Percentiles rank a stretch among this genome's conserved stretches.
phyloP scores from a whole-genome alignment of 345 rosid species.

The Pugionium dolabratum region DNA sequence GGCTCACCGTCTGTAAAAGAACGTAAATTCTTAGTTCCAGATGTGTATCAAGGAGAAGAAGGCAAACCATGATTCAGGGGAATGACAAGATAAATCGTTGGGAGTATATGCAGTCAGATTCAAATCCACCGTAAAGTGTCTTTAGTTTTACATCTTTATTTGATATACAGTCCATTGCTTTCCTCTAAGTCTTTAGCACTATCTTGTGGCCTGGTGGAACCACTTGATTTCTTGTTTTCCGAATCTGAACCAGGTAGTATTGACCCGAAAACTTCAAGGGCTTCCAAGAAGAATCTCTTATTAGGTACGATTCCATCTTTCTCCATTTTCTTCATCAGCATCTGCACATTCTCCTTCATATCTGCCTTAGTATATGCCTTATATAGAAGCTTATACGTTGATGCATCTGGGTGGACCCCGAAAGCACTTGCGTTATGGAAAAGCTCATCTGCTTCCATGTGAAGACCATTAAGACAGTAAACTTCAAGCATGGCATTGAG shows the following conservation, averaged over 20 bases:
- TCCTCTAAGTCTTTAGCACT: conserved; percentile 11
- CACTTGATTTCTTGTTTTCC: conserved; percentile 24
- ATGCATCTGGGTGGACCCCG: conserved; percentile 54
- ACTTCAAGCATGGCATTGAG: conserved; percentile 82
- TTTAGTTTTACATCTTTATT: conserved; percentile 8
- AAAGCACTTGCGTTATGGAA: conserved; percentile 46
- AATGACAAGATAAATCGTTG: conserved; percentile 5
- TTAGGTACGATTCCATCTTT: conserved; percentile 77
- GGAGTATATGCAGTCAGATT: conserved; percentile 7
- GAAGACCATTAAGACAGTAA: conserved; percentile 74
- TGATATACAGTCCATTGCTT: conserved; percentile 2
- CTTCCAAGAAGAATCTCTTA: conserved; percentile 82
- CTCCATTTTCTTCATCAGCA: conserved; percentile 69
- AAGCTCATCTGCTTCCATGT: conserved; percentile 67
- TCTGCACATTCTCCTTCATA: conserved; percentile 67
- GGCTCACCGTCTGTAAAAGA: conserved; percentile 12
- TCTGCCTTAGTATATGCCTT: conserved; percentile 78
- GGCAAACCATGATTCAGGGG: conserved; percentile 15
- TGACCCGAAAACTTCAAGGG: conserved; percentile 66
- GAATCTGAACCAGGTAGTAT: conserved; percentile 45
- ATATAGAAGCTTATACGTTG: conserved; percentile 85
- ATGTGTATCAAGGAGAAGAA: not conserved
- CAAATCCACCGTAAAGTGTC: not conserved
- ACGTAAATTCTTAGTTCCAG: not conserved
- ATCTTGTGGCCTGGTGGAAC: conserved; percentile 29